These are phyloP conservation scores for Candida anutae DNA, from an alignment of 1,139 yeast species.

Conservation along the genomic window DNA sequence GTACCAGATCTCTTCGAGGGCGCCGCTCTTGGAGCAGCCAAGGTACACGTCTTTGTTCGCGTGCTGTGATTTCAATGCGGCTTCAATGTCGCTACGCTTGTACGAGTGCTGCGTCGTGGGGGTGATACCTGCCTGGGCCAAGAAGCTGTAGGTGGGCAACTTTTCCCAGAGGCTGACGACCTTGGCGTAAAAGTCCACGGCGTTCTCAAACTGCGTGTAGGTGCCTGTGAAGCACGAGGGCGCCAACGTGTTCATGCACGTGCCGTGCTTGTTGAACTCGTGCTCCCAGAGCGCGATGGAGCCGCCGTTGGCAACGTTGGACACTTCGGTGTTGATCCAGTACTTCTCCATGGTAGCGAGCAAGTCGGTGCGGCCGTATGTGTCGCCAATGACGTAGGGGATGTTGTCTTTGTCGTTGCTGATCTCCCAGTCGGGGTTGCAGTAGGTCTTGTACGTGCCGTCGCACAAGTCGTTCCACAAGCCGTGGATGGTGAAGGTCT, in stretches of 20 bases:
- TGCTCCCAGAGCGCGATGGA: slow-evolving; percentile 30
- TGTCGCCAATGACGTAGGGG: slow-evolving; percentile 20
- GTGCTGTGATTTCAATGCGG: slow-evolving; percentile 23
- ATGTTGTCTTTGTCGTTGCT: slow-evolving; percentile 19
- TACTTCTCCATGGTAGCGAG: slow-evolving; percentile 23
- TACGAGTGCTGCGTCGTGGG: slow-evolving; percentile 26
- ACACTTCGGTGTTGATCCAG: slow-evolving; percentile 30
- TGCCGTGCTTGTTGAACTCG: slow-evolving; percentile 38
- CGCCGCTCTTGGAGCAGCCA: slow-evolving; percentile 26
- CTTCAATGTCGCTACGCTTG: slow-evolving; percentile 20
- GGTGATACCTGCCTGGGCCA: slow-evolving; percentile 24
- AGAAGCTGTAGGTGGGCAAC: slow-evolving; percentile 28
- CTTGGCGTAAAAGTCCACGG: slow-evolving; percentile 27
- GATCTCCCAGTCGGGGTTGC: slow-evolving; percentile 25
- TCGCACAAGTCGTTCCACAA: slow-evolving; percentile 35
- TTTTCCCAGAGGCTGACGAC: slow-evolving; percentile 27
- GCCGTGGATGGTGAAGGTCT: slow-evolving; percentile 34
- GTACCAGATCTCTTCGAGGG: slow-evolving; percentile 33
- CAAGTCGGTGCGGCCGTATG: slow-evolving; percentile 22
- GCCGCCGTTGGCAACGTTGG: slow-evolving; percentile 23
- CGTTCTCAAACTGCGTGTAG: slow-evolving; percentile 24
- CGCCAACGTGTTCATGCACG: slow-evolving; percentile 35
- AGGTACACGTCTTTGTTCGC: slow-evolving; percentile 25
- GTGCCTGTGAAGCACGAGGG: slow-evolving; percentile 28
- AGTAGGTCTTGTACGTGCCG: slow-evolving; percentile 26